Evolutionary conservation across 2,329 filamentous ascomycete genomes (phyloP).

Genomic region (Trichoderma hamatum): DNA sequence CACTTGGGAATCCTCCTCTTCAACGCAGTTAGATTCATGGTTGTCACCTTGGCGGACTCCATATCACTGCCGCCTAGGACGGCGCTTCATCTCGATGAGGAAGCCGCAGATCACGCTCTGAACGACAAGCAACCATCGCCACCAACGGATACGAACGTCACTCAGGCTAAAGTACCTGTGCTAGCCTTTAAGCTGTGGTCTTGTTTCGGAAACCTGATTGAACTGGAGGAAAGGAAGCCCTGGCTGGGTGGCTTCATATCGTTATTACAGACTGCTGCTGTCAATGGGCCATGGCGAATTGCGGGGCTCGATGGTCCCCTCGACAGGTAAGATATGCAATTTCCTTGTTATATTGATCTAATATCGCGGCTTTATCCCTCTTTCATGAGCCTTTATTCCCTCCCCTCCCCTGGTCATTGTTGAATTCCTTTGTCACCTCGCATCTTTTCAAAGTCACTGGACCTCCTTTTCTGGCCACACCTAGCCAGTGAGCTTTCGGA

Average conservation of each 20-base stretch:
- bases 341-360: slow-evolving; percentile 12
- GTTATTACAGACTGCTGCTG: slow-evolving; percentile 72
- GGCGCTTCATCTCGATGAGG: slow-evolving; percentile 26
- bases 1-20: slow-evolving; percentile 60
- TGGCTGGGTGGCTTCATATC: slow-evolving; percentile 80
- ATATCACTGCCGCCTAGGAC: slow-evolving; percentile 64
- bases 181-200: slow-evolving; percentile 77
- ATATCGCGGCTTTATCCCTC: slow-evolving; percentile 28
- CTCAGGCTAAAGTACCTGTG: slow-evolving; percentile 60
- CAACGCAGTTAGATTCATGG: slow-evolving; percentile 66
- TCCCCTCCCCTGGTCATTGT: slow-evolving; percentile 36
- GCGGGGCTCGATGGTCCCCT: slow-evolving; percentile 75
- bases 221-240: slow-evolving; percentile 81
- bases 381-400: slow-evolving; percentile 26
- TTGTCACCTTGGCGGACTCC: slow-evolving; percentile 66
- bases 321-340: slow-evolving; percentile 74
- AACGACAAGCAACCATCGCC: slow-evolving; percentile 2
- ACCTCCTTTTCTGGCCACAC: slow-evolving; percentile 45
- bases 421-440: slow-evolving; percentile 37
- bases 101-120: slow-evolving; percentile 11
- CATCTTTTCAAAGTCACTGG: slow-evolving; percentile 53
- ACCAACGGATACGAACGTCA: slow-evolving; percentile 1
- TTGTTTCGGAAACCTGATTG: slow-evolving; percentile 71
- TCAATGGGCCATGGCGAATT: slow-evolving; percentile 74
- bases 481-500: slow-evolving; percentile 29